phyloP scores from a whole-genome alignment of 2,329 filamentous ascomycete species.

The Emergomyces orientalis region DNA sequence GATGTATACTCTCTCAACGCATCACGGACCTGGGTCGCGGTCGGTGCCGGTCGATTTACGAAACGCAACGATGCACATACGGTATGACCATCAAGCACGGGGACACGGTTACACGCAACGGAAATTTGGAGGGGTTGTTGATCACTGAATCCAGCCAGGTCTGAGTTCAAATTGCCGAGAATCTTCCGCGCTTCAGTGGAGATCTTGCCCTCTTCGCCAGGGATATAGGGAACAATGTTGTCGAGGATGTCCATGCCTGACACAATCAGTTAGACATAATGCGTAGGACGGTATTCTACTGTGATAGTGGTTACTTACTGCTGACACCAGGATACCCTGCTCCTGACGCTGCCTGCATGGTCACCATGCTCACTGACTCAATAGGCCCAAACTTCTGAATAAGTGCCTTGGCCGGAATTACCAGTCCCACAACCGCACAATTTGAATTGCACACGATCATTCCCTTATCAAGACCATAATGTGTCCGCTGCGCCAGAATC shows the following conservation, averaged over 20 bases:
- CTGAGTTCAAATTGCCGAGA: constrained; percentile 62
- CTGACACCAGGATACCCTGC: constrained; percentile 59
- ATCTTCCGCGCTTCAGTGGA: constrained; percentile 95
- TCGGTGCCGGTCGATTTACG: constrained; percentile 62
- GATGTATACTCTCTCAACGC: constrained; percentile 72
- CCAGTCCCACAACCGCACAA: constrained; percentile 92
- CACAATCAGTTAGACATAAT: constrained; percentile 38
- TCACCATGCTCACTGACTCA: constrained; percentile 72
- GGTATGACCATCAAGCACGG: constrained; percentile 91
- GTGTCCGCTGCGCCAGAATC: constrained; percentile 76
- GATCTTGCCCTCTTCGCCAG: constrained; percentile 91
- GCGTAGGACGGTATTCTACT: constrained; percentile 23
- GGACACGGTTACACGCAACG: constrained; percentile 83
- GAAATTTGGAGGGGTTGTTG: constrained; percentile 66
- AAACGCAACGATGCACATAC: constrained; percentile 88
- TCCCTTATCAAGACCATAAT: constrained; percentile 65
- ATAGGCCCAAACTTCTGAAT: constrained; percentile 77
- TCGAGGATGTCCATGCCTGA: constrained; percentile 92
- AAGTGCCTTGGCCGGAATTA: constrained; percentile 87
- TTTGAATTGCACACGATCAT: constrained; percentile 98
- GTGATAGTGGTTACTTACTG: neutral
- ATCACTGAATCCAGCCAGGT: constrained; percentile 65
- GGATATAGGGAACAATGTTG: constrained; percentile 90
- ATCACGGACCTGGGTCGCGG: constrained; percentile 63
- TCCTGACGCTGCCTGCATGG: constrained; percentile 88